Conservation (phyloP, 139 green algal species). For the Pleodorina starrii region DNA sequence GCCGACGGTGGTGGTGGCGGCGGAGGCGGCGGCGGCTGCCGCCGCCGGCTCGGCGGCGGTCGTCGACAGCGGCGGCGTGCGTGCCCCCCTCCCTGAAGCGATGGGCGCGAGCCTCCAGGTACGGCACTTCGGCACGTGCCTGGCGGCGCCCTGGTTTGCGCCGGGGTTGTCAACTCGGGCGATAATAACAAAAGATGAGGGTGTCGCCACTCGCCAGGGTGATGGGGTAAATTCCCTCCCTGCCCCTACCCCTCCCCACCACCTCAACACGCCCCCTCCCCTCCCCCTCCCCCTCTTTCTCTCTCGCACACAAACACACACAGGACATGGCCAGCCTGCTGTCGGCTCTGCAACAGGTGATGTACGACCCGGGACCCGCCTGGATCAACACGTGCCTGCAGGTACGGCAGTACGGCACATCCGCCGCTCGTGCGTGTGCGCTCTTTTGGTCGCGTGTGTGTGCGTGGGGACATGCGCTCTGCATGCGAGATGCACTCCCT, state of each 20-base stretch:
- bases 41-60: not conserved
- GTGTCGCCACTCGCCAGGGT: too few species aligned
- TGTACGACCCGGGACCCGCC: not conserved
- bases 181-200: not conserved
- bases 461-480: too few species aligned
- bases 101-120: not conserved
- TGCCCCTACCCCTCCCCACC: too few species aligned
- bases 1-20: not conserved
- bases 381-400: conserved; percentile 17
- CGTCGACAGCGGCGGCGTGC: not conserved
- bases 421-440: not conserved
- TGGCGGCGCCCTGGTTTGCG: not conserved
- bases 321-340: conserved; percentile 16
- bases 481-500: too few species aligned
- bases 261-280: not conserved
- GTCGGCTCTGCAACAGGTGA: conserved; percentile 20
- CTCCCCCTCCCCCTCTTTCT: not conserved
- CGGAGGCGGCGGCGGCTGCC: not conserved
- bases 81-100: not conserved
- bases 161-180: not conserved
- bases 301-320: not conserved
- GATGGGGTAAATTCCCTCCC: too few species aligned
- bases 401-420: conserved; percentile 8
- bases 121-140: not conserved
- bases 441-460: too few species aligned